Evolutionary conservation across 225 moss, liverwort and hornwort genomes (phyloP).

Genomic region (Thuidium tamariscinum): DNA sequence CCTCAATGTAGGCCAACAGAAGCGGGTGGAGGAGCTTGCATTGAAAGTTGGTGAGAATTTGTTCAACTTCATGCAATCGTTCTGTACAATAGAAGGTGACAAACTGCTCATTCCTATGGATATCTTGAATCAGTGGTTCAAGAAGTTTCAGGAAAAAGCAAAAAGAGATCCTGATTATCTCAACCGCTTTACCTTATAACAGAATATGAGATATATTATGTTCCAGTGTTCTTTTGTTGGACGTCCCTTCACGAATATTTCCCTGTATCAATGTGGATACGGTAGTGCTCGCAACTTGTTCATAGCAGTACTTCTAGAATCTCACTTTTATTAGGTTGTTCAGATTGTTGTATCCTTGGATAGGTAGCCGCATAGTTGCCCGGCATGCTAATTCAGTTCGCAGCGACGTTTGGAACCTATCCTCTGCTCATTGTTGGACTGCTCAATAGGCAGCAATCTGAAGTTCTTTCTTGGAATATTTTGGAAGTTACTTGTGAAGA

Average conservation of each 20-base stretch:
- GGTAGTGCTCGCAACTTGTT: not conserved
- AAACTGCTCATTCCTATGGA: slow-evolving; percentile 90
- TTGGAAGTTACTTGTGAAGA: not conserved
- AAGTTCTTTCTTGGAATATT: not conserved
- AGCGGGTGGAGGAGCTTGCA: slow-evolving; percentile 79
- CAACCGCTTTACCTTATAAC: slow-evolving; percentile 67
- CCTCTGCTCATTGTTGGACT: not conserved
- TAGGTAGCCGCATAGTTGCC: not conserved
- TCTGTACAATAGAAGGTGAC: slow-evolving; percentile 80
- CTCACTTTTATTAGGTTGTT: not conserved
- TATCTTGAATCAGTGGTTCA: slow-evolving; percentile 90
- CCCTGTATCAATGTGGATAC: not conserved
- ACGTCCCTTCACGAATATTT: not conserved
- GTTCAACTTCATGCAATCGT: slow-evolving; percentile 95
- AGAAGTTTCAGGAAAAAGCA: slow-evolving; percentile 89
- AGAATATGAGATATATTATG: not conserved
- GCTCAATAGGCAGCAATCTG: not conserved
- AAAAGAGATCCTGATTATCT: slow-evolving; percentile 75
- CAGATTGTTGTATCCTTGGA: not conserved
- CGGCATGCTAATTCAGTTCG: not conserved
- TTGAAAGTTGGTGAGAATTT: slow-evolving; percentile 93
- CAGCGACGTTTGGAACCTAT: not conserved
- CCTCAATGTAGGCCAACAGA: slow-evolving; percentile 80
- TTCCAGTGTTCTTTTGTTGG: not conserved
- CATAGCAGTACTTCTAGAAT: not conserved